Conservation (phyloP, 192 early-diverging fungal species). For the Gigaspora rosea region DNA sequence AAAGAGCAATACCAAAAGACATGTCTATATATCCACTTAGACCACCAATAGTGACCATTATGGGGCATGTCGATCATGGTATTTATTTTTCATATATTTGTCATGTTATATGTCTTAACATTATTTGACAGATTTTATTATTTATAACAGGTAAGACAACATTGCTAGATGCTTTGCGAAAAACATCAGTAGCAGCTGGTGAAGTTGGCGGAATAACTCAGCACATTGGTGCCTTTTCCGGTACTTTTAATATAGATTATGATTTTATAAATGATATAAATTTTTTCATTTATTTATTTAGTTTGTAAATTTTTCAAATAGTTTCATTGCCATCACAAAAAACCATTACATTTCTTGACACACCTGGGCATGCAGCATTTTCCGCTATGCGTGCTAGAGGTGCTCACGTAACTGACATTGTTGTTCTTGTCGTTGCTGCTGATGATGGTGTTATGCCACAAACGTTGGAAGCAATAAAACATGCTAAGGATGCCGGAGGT, state of each 20-base stretch:
- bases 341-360: slow-evolving; percentile 93
- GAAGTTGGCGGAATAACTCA: slow-evolving; percentile 98
- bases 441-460: slow-evolving; percentile 99
- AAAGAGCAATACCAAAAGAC: slow-evolving; percentile 68
- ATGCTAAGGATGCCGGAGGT: slow-evolving; percentile 73
- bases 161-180: slow-evolving; percentile 86
- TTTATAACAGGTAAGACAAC: slow-evolving; percentile 85
- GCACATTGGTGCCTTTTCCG: slow-evolving; percentile 97
- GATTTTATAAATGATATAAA: not conserved
- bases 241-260: slow-evolving; percentile 30
- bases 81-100: not conserved
- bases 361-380: slow-evolving; percentile 96
- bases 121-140: not conserved
- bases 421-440: slow-evolving; percentile 94
- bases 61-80: slow-evolving; percentile 92
- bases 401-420: slow-evolving; percentile 92
- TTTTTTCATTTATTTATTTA: not conserved
- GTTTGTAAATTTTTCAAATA: not conserved
- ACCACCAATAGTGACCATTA: slow-evolving; percentile 94
- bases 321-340: slow-evolving; percentile 67
- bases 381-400: slow-evolving; percentile 93
- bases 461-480: slow-evolving; percentile 93
- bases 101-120: not conserved
- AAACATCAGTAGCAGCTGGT: slow-evolving; percentile 86
- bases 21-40: slow-evolving; percentile 72